phyloP scores from a whole-genome alignment of 2,329 filamentous ascomycete genomes.

The Colletotrichum destructivum region DNA sequence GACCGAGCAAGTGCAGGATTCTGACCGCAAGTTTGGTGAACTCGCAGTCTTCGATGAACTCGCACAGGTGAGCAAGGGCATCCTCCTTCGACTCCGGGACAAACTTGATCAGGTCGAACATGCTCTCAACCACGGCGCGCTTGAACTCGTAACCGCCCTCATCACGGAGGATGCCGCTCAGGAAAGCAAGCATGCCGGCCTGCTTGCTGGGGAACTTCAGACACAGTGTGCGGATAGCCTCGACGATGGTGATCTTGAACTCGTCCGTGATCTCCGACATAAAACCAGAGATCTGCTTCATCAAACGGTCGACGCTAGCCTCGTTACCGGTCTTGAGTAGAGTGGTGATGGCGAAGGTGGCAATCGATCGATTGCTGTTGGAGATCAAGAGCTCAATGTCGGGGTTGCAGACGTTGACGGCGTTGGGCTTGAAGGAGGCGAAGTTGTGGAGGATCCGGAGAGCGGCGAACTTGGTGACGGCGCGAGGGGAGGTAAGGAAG shows the following conservation, averaged over 20 bases:
- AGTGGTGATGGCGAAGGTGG: slow-evolving; percentile 98
- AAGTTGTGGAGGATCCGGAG: slow-evolving; percentile 97
- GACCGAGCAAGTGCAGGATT: slow-evolving; percentile 92
- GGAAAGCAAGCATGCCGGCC: slow-evolving; percentile 96
- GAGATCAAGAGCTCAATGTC: slow-evolving; percentile 98
- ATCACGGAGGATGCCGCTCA: slow-evolving; percentile 95
- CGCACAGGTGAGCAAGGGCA: slow-evolving; percentile 94
- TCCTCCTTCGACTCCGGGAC: slow-evolving; percentile 88
- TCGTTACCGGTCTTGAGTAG: slow-evolving; percentile 99
- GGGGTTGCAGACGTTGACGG: slow-evolving; percentile 93
- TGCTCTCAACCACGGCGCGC: slow-evolving; percentile 96
- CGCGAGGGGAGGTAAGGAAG: slow-evolving; percentile 94
- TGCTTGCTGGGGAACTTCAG: slow-evolving; percentile 99
- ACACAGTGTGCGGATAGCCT: slow-evolving; percentile 95
- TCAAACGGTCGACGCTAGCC: slow-evolving; percentile 93
- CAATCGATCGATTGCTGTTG: slow-evolving; percentile 96
- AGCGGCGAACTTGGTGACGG: slow-evolving; percentile 97
- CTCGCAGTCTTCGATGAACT: slow-evolving; percentile 99
- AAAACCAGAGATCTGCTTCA: slow-evolving; percentile 98
- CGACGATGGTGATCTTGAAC: slow-evolving; percentile 99
- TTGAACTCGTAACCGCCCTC: slow-evolving; percentile 99
- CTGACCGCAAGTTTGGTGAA: slow-evolving; percentile 98
- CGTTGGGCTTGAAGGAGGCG: slow-evolving; percentile 94
- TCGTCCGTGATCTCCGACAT: slow-evolving; percentile 99
- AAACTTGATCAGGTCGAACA: slow-evolving; percentile 99